Conservation (phyloP, 345 rosid genomes). For the Heritiera fomes region DNA sequence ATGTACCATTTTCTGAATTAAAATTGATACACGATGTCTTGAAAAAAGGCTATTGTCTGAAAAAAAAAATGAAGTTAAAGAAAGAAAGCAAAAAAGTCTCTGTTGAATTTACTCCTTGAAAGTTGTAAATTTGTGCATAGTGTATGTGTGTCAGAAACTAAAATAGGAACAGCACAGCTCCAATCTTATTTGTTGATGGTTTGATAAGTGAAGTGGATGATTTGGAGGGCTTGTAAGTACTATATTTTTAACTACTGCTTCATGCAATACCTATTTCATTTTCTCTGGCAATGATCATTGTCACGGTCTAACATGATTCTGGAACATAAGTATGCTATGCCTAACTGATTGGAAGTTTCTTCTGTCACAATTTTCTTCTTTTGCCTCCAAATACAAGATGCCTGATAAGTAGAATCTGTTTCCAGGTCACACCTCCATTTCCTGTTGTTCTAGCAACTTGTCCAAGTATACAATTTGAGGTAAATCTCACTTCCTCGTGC, state of each 20-base stretch:
- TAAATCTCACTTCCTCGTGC: slow-evolving; percentile 31
- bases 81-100: not conserved
- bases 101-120: not conserved
- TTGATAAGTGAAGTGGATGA: not conserved
- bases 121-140: not conserved
- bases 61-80: not conserved
- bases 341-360: not conserved
- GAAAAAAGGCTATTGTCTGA: not conserved
- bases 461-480: slow-evolving; percentile 78
- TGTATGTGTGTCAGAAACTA: not conserved
- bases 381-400: slow-evolving; percentile 8
- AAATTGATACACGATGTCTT: not conserved
- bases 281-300: not conserved
- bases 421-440: slow-evolving; percentile 79
- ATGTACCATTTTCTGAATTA: not conserved
- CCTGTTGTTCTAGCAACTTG: slow-evolving; percentile 63
- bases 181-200: slow-evolving; percentile 5
- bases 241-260: not conserved
- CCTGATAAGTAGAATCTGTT: slow-evolving; percentile 34
- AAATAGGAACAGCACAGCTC: not conserved
- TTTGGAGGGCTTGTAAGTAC: not conserved
- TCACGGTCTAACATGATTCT: not conserved
- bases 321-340: not conserved
- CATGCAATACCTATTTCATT: not conserved
- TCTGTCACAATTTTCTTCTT: not conserved